Base-by-base conservation (phyloP, 306 rosid genomes). In the Lathyrus oleraceus region DNA sequence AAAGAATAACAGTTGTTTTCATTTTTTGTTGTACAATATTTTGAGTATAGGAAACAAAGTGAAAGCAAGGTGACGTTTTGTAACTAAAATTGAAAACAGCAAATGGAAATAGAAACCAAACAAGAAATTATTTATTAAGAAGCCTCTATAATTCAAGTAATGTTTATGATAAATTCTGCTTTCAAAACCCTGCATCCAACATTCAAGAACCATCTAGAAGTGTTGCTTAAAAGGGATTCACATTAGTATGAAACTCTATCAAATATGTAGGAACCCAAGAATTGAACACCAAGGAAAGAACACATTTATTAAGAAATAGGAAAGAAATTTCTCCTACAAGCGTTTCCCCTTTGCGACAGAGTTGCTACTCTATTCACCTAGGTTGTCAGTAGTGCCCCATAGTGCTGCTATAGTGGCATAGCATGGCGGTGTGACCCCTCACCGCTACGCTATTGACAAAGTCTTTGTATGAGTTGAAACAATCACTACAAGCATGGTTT, bases 111-210 rank as follows among this genome's bases (percentile, higher is more conserved):
- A 54, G 10, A 54, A 54, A 54, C 1, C 35, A 13, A 13, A 23
- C 61, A 54, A 21, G 64, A 2, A 9, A 14, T 5, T 21, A 52
- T 51, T 56, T 56, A 17, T 13, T 25, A 56, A 23, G 61, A 56
- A 25, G 2, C 28, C n/a, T n/a, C 40, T 13, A 57, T 27, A 25
- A 13, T 12, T 27, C 38, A 25, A 5, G 36, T 12, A 2, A 5
- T 58, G 42, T 28, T 12, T 58, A 14, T 28, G 13, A 58, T n/a
- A 58, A 28, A 60, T 16, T 32, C 52, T 35, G n/a, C 62, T 20
- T 36, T 49, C 54, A 62, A 62, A 71, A 72, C 40, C 9, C 20
- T n/a, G 52, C 52, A 47, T 15, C 53, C 52, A 47, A 47, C 61
- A 16, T 20, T 48, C 59, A 56, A 61, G 45, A 45, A 44, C 45